These are phyloP conservation scores for Fusarium palustre DNA, from an alignment of 2,329 filamentous ascomycete genomes.

Conservation along the genomic window DNA sequence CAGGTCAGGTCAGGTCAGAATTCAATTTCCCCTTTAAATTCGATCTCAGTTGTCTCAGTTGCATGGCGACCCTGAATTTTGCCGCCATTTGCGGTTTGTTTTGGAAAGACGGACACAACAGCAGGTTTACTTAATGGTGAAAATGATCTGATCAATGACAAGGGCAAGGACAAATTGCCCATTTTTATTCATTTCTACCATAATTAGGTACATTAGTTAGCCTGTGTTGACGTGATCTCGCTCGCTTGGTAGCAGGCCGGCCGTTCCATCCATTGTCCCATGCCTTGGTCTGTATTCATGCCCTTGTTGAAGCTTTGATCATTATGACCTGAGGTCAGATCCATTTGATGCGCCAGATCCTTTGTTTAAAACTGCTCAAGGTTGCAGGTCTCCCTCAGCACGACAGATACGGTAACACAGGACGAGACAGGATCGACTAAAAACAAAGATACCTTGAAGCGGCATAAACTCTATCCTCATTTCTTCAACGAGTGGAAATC, in stretches of 20 bases:
- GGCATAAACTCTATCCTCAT: conserved; percentile 2
- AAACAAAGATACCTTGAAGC: background rate
- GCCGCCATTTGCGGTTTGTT: background rate
- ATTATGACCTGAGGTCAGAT: conserved; percentile 19
- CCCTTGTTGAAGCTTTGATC: conserved; percentile 18
- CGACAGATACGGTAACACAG: background rate
- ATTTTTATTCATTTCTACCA: background rate
- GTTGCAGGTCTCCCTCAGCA: conserved; percentile 18
- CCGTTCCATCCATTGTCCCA: conserved; percentile 16
- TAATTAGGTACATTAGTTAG: background rate
- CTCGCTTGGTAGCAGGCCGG: conserved; percentile 8
- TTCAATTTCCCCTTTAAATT: conserved; percentile 26
- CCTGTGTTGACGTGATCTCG: conserved; percentile 6
- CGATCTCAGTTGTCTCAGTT: conserved; percentile 22
- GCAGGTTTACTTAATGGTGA: background rate
- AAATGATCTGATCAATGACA: background rate
- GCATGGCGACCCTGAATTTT: conserved; percentile 27
- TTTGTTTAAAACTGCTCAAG: conserved; percentile 18
- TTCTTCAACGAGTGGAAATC: background rate
- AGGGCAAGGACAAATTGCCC: background rate
- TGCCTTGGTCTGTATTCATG: background rate
- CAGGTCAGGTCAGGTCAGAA: conserved; percentile 24
- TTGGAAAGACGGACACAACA: background rate
- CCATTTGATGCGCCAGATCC: conserved; percentile 19
- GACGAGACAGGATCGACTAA: background rate